These are phyloP conservation scores for Fusarium sp. DNA, from an alignment of 2,329 filamentous ascomycete species.

Conservation along the genomic window DNA sequence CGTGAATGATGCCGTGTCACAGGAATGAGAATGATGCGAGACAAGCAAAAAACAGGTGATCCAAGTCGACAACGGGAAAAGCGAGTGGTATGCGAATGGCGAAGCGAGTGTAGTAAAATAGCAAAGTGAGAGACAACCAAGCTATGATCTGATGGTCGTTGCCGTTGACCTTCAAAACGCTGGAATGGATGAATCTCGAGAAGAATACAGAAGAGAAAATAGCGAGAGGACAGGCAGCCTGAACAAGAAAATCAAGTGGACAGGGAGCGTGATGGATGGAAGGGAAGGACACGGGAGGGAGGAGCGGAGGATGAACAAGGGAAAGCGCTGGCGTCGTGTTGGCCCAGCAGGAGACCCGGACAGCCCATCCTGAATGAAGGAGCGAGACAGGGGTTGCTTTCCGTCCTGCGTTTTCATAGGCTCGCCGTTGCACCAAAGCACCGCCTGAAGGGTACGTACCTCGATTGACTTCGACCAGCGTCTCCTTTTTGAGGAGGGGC, in stretches of 20 bases:
- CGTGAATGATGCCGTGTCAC: background rate
- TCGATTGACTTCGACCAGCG: conserved; percentile 18
- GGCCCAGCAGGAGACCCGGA: conserved; percentile 30
- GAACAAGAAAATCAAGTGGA: background rate
- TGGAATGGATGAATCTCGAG: conserved; percentile 21
- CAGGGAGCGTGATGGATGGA: conserved; percentile 16
- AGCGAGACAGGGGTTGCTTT: conserved; percentile 20
- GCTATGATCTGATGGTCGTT: conserved; percentile 16
- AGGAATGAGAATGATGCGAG: conserved; percentile 9
- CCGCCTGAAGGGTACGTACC: conserved; percentile 22
- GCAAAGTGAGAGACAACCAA: conserved; percentile 31
- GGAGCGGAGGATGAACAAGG: conserved; percentile 26
- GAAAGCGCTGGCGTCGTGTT: conserved; percentile 37
- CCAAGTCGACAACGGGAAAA: conserved; percentile 12
- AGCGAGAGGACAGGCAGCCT: conserved; percentile 19
- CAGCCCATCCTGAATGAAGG: conserved; percentile 4
- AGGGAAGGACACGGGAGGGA: conserved; percentile 25
- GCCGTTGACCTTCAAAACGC: conserved; percentile 14
- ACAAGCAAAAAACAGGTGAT: conserved; percentile 15
- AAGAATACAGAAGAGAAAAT: conserved; percentile 15
- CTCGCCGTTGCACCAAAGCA: conserved; percentile 13
- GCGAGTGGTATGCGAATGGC: conserved; percentile 5
- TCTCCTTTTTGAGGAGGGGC: conserved; percentile 23
- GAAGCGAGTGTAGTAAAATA: conserved; percentile 31
- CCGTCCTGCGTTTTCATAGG: background rate